Conservation (phyloP, 495 filamentous ascomycete species). For the Penicillium taxi region DNA sequence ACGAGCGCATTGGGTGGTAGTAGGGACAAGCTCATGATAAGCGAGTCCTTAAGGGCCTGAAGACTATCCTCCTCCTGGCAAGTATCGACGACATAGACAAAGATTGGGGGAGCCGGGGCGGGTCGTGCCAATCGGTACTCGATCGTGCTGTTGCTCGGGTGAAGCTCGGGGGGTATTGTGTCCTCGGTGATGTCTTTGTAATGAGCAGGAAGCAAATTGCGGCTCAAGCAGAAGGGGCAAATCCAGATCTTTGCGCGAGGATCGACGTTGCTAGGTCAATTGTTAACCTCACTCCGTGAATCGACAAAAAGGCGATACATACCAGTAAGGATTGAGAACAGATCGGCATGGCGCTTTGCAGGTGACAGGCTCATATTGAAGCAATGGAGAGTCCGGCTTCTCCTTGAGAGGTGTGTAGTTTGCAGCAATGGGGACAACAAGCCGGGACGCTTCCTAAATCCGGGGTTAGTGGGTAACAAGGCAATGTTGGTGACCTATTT, state of each 20-base stretch:
- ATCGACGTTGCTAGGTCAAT: slow-evolving; percentile 71
- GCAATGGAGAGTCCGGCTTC: slow-evolving; percentile 77
- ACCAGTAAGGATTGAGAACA: slow-evolving; percentile 96
- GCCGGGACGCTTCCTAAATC: slow-evolving; percentile 81
- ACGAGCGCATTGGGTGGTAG: slow-evolving; percentile 90
- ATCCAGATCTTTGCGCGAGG: slow-evolving; percentile 94
- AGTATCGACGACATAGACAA: slow-evolving; percentile 95
- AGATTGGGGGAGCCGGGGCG: slow-evolving; percentile 90
- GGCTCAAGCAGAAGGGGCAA: slow-evolving; percentile 94
- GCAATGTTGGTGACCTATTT: slow-evolving; percentile 2
- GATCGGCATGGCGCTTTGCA: slow-evolving; percentile 96
- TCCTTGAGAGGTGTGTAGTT: slow-evolving; percentile 96
- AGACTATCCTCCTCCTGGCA: slow-evolving; percentile 98
- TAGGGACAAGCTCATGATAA: slow-evolving; percentile 94
- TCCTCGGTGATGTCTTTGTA: slow-evolving; percentile 98
- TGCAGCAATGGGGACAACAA: slow-evolving; percentile 95
- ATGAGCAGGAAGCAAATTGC: slow-evolving; percentile 90
- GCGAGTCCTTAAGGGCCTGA: slow-evolving; percentile 87
- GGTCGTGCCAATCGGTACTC: slow-evolving; percentile 93
- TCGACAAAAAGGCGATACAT: slow-evolving; percentile 19
- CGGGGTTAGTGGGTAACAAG: slow-evolving; percentile 17
- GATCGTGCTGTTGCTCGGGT: slow-evolving; percentile 89
- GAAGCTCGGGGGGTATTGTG: slow-evolving; percentile 90
- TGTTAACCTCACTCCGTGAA: background rate
- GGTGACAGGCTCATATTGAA: slow-evolving; percentile 95